Evolutionary conservation across 2,329 filamentous ascomycete species (phyloP).

Genomic region (Corniculantispora saksenae): DNA sequence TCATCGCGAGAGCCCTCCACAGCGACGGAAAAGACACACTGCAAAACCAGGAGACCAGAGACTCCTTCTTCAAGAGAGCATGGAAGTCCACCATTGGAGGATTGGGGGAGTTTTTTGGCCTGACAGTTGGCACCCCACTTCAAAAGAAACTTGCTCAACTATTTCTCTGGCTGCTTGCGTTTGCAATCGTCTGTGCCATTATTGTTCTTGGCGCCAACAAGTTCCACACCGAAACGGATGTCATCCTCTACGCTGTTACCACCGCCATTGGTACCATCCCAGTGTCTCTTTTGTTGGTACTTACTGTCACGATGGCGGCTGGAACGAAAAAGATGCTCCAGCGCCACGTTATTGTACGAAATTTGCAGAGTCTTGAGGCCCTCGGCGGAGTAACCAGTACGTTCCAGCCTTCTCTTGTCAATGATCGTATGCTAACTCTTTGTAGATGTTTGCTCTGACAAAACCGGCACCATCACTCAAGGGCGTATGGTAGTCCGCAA

Average conservation of each 20-base stretch:
- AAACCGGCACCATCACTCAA: conserved; percentile 38
- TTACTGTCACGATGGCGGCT: conserved; percentile 57
- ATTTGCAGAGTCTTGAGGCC: conserved; percentile 49
- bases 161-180: conserved; percentile 63
- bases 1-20: conserved; percentile 50
- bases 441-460: conserved; percentile 34
- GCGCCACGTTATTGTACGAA: conserved; percentile 49
- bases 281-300: conserved; percentile 46
- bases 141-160: conserved; percentile 68
- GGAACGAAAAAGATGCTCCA: conserved; percentile 50
- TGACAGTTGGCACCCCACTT: conserved; percentile 63
- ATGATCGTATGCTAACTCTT: neutral
- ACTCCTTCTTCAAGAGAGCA: conserved; percentile 10
- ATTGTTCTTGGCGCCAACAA: conserved; percentile 42
- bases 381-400: conserved; percentile 51
- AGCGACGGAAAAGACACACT: conserved; percentile 17
- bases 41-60: neutral
- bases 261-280: conserved; percentile 47
- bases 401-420: conserved; percentile 20
- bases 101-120: conserved; percentile 44
- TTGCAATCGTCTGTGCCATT: conserved; percentile 46
- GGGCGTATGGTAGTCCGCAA: conserved; percentile 32
- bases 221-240: conserved; percentile 35
- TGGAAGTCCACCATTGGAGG: conserved; percentile 17
- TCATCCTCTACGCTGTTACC: conserved; percentile 41